These are phyloP conservation scores for Aspergillus luchuensis DNA, from an alignment of 2,329 filamentous ascomycete genomes.

Conservation along the genomic window DNA sequence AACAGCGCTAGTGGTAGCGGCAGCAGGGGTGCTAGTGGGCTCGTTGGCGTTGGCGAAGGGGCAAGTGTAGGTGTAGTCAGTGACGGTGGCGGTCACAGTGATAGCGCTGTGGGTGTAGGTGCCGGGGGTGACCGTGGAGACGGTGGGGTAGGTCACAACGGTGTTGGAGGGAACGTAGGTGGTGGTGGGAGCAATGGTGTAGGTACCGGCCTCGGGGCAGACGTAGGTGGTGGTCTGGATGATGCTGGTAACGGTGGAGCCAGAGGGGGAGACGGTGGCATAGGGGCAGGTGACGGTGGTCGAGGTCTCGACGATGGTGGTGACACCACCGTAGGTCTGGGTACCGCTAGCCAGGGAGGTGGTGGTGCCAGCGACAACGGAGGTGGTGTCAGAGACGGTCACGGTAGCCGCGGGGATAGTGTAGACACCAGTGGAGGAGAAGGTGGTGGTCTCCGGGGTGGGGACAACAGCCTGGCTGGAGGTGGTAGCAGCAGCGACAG, in stretches of 20 bases:
- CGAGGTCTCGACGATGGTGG: constrained; percentile 65
- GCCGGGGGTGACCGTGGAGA: constrained; percentile 66
- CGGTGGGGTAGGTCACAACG: constrained; percentile 64
- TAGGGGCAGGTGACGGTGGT: constrained; percentile 72
- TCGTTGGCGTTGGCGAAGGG: constrained; percentile 58
- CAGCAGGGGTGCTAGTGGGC: constrained; percentile 32
- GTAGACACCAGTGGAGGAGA: constrained; percentile 70
- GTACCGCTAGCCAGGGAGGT: constrained; percentile 65
- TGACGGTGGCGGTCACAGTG: constrained; percentile 69
- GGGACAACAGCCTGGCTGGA: constrained; percentile 43
- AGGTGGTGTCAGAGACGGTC: constrained; percentile 67
- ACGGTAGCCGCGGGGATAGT: constrained; percentile 74
- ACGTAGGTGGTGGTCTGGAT: constrained; percentile 71
- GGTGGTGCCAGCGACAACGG: constrained; percentile 64
- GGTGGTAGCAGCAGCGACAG: constrained; percentile 26
- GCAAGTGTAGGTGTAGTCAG: constrained; percentile 69
- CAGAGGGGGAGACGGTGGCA: constrained; percentile 63
- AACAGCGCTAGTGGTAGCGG: constrained; percentile 25
- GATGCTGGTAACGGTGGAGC: constrained; percentile 64
- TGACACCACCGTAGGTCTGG: constrained; percentile 72
- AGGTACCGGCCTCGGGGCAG: constrained; percentile 73
- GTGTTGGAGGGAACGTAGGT: constrained; percentile 58
- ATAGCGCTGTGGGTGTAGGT: constrained; percentile 71
- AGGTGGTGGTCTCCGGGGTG: constrained; percentile 54
- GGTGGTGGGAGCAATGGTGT: constrained; percentile 71